phyloP scores from a whole-genome alignment of 306 rosid species.

The Senna tora region DNA sequence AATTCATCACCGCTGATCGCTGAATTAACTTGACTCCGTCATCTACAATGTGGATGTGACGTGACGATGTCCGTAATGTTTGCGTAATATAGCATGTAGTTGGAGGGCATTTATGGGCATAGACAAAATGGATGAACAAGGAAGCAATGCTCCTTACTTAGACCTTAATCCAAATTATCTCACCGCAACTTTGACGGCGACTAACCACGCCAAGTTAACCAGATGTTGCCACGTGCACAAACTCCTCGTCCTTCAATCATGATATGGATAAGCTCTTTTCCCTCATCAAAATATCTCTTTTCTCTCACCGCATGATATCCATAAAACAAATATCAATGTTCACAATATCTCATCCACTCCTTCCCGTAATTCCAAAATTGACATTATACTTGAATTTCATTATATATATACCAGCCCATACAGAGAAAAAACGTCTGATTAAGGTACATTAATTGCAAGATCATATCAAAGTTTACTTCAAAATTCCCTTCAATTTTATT shows the following conservation, averaged over 20 bases:
- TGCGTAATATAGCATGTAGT: not conserved
- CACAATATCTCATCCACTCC: not conserved
- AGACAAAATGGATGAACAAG: not conserved
- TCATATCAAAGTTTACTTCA: too few species aligned
- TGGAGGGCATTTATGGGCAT: conserved; percentile 41
- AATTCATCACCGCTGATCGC: too few species aligned
- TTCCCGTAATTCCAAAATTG: not conserved
- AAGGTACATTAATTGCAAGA: too few species aligned
- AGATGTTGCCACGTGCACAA: conserved; percentile 49
- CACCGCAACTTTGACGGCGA: conserved; percentile 36
- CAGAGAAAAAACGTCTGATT: too few species aligned
- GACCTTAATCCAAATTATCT: not conserved
- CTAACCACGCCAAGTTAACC: conserved; percentile 25
- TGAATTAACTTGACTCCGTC: too few species aligned
- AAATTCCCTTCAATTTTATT: too few species aligned
- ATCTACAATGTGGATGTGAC: too few species aligned
- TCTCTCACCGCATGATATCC: too few species aligned
- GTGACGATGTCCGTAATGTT: too few species aligned
- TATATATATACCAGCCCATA: too few species aligned
- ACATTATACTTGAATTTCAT: not conserved
- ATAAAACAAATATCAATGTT: not conserved
- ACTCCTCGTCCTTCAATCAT: not conserved
- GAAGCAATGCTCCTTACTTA: not conserved
- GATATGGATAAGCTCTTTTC: conserved; percentile 45
- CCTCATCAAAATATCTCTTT: conserved; percentile 2